phyloP scores from a whole-genome alignment of 805 yeast genomes.

The Kregervanrija delftensis region DNA sequence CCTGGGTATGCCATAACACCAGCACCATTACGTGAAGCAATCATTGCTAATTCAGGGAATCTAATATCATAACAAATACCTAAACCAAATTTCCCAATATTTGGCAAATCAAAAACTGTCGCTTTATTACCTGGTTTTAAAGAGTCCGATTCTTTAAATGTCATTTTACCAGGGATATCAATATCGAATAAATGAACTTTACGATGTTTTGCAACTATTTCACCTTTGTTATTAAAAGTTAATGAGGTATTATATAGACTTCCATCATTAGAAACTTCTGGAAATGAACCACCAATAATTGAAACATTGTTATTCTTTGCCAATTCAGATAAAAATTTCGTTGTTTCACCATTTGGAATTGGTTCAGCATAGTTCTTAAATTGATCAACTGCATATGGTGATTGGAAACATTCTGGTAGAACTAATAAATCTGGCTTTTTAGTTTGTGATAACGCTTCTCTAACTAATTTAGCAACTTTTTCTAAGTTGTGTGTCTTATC shows the following conservation, averaged over 20 bases:
- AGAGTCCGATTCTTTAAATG: constrained; percentile 74
- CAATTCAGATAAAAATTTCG: constrained; percentile 51
- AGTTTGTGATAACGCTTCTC: constrained; percentile 52
- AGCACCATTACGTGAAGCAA: constrained; percentile 60
- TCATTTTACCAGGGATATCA: constrained; percentile 84
- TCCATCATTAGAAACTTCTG: constrained; percentile 55
- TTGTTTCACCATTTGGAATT: constrained; percentile 71
- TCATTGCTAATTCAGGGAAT: constrained; percentile 70
- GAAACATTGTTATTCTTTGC: constrained; percentile 61
- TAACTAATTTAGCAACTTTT: constrained; percentile 58
- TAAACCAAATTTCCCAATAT: constrained; percentile 66
- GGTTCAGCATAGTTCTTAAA: constrained; percentile 83
- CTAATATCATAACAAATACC: constrained; percentile 83
- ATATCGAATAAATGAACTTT: constrained; percentile 90
- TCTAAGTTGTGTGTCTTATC: constrained; percentile 73
- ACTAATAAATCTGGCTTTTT: constrained; percentile 65
- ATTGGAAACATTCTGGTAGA: constrained; percentile 93
- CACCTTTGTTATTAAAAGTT: constrained; percentile 66
- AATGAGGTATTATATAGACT: constrained; percentile 67
- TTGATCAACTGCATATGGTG: constrained; percentile 85
- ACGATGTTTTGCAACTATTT: constrained; percentile 79
- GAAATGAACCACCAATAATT: constrained; percentile 88
- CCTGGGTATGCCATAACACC: constrained; percentile 80
- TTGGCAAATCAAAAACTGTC: constrained; percentile 64
- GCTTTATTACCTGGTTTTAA: constrained; percentile 77